phyloP scores from a whole-genome alignment of 2,329 filamentous ascomycete genomes.

The Pseudopyricularia cyperi region DNA sequence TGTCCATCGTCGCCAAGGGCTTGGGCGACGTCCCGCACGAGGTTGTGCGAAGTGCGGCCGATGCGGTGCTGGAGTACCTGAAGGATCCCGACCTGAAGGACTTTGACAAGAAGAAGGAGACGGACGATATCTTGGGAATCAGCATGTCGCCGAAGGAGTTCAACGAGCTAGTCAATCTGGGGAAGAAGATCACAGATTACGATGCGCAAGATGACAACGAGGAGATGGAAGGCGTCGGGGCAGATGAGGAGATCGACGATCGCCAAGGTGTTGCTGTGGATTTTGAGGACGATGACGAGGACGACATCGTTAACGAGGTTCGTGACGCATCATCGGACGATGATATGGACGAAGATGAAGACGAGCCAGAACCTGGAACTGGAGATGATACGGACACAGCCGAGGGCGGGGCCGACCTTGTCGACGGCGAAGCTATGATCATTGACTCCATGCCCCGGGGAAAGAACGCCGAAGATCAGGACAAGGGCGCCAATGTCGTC shows the following conservation, averaged over 20 bases:
- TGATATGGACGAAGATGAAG: slow-evolving; percentile 55
- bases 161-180: slow-evolving; percentile 89
- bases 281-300: slow-evolving; percentile 85
- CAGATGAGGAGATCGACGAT: slow-evolving; percentile 71
- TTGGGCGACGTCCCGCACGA: slow-evolving; percentile 89
- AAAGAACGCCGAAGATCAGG: slow-evolving; percentile 30
- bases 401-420: slow-evolving; percentile 35
- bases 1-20: slow-evolving; percentile 77
- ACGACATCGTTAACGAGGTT: slow-evolving; percentile 70
- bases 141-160: slow-evolving; percentile 80
- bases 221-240: slow-evolving; percentile 66
- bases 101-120: slow-evolving; percentile 94
- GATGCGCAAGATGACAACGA: slow-evolving; percentile 94
- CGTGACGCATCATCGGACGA: slow-evolving; percentile 77
- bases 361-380: slow-evolving; percentile 39
- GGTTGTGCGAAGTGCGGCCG: slow-evolving; percentile 84
- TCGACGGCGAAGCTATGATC: slow-evolving; percentile 65
- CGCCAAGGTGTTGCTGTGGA: slow-evolving; percentile 94
- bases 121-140: slow-evolving; percentile 83
- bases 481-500: slow-evolving; percentile 49
- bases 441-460: slow-evolving; percentile 54
- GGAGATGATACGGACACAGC: slow-evolving; percentile 36
- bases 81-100: slow-evolving; percentile 96
- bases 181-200: slow-evolving; percentile 98
- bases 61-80: slow-evolving; percentile 78